phyloP scores from a whole-genome alignment of 345 rosid genomes.

The Atalantia buxifolia region DNA sequence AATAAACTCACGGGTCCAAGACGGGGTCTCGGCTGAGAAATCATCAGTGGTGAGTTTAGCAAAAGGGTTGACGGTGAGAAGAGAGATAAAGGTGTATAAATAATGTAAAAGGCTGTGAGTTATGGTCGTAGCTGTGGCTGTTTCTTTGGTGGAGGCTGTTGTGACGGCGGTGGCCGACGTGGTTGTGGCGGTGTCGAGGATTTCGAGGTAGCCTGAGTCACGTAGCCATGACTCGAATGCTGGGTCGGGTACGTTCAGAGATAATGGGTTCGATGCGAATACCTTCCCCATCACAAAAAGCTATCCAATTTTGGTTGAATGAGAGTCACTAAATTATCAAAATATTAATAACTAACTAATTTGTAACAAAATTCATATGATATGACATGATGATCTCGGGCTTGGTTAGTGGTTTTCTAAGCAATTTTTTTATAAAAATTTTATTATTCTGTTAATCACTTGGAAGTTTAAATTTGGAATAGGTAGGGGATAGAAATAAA shows the following conservation, averaged over 20 bases:
- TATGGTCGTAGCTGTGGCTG: conserved; percentile 25
- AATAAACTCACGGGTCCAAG: conserved; percentile 76
- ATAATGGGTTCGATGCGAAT: conserved; percentile 57
- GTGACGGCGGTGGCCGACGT: conserved; percentile 21
- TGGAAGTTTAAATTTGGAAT: no score
- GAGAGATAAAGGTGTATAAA: conserved; percentile 50
- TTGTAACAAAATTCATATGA: no score
- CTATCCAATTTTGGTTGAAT: no score
- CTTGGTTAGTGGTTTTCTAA: no score
- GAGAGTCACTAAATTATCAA: no score
- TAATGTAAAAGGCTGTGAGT: conserved; percentile 23
- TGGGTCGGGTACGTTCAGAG: conserved; percentile 73
- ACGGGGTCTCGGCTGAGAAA: conserved; percentile 65
- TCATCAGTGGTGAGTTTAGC: conserved; percentile 82
- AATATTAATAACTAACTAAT: no score
- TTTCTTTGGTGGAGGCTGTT: conserved; percentile 13
- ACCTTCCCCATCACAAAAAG: conserved; percentile 19
- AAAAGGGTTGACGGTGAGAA: conserved; percentile 72
- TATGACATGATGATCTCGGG: no score
- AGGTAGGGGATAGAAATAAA: no score
- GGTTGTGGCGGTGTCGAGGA: conserved; percentile 51
- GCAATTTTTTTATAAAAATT: no score
- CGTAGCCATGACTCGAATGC: conserved; percentile 93
- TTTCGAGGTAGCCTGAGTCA: conserved; percentile 92
- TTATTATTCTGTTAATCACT: no score